Evolutionary conservation across 2,329 filamentous ascomycete genomes (phyloP).

Genomic region (Teratosphaeria epicoccoides): DNA sequence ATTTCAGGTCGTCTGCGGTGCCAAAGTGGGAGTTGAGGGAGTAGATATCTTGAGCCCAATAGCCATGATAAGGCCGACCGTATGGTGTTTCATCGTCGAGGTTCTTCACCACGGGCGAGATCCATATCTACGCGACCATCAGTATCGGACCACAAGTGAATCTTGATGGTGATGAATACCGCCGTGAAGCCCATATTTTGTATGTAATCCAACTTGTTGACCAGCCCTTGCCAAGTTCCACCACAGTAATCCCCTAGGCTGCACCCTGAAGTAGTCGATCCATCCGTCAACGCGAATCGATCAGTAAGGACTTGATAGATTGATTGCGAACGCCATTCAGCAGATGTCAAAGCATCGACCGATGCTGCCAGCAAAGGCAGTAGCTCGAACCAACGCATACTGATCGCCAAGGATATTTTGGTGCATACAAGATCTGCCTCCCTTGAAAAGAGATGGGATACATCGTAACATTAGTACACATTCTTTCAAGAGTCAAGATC

Average conservation of each 20-base stretch:
- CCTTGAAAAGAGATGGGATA: not conserved
- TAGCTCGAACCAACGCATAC: not conserved
- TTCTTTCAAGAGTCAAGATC: not conserved
- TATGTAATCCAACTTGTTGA: conserved; percentile 38
- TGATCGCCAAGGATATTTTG: not conserved
- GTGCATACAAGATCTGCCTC: not conserved
- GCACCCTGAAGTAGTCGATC: conserved; percentile 35
- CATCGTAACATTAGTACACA: not conserved
- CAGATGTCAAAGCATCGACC: conserved; percentile 8
- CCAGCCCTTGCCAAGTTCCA: conserved; percentile 37
- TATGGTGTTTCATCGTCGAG: conserved; percentile 27
- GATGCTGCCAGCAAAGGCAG: conserved; percentile 2
- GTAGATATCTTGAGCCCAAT: conserved; percentile 37
- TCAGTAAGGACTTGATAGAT: conserved; percentile 52
- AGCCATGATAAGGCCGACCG: conserved; percentile 37
- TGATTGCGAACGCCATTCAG: conserved; percentile 43
- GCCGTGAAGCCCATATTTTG: conserved; percentile 40
- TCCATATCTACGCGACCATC: conserved; percentile 17
- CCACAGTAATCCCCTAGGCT: conserved; percentile 35
- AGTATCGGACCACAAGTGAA: not conserved
- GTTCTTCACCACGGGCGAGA: conserved; percentile 34
- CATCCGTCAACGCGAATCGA: conserved; percentile 41
- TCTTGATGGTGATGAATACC: not conserved
- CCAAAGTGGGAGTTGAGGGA: conserved; percentile 38
- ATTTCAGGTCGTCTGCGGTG: conserved; percentile 33